Evolutionary conservation across 139 green algal genomes (phyloP).

Genomic region (Chlamydomonas sp.): DNA sequence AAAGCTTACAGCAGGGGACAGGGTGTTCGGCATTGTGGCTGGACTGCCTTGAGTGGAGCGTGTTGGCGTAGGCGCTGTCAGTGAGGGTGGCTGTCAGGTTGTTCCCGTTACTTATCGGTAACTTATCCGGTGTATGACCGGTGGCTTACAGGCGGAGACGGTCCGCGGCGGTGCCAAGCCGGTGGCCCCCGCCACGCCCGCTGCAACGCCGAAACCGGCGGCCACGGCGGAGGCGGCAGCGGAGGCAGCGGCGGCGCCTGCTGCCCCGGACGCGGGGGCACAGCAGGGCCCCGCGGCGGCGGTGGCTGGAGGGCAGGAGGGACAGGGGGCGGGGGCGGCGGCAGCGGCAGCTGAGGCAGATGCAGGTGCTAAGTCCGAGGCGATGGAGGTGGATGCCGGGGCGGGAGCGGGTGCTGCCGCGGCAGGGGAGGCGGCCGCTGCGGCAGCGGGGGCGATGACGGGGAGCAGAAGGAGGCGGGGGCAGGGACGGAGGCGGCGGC

Average conservation of each 20-base stretch:
- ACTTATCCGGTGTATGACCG: too few species aligned
- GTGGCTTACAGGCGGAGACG: too few species aligned
- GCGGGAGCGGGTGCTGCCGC: background rate
- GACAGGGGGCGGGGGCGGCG: background rate
- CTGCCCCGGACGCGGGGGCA: background rate
- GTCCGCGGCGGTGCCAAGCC: too few species aligned
- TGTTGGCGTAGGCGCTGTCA: too few species aligned
- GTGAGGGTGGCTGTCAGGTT: too few species aligned
- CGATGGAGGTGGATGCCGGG: background rate
- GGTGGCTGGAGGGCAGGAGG: background rate
- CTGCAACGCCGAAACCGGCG: too few species aligned
- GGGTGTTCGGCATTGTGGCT: too few species aligned
- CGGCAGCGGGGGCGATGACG: background rate
- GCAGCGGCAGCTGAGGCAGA: background rate
- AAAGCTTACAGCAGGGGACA: too few species aligned
- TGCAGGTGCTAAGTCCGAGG: background rate
- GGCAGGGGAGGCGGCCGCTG: background rate
- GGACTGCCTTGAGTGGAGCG: too few species aligned
- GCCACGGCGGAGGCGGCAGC: constrained; percentile 12
- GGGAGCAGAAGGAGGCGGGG: background rate
- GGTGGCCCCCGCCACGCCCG: too few species aligned
- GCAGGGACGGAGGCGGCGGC: background rate
- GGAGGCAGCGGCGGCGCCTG: constrained; percentile 9
- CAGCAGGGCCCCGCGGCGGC: background rate
- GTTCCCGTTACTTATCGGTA: too few species aligned